Base-by-base conservation (phyloP, 164 flowering plant genomes). In the Magnolia sinica region DNA sequence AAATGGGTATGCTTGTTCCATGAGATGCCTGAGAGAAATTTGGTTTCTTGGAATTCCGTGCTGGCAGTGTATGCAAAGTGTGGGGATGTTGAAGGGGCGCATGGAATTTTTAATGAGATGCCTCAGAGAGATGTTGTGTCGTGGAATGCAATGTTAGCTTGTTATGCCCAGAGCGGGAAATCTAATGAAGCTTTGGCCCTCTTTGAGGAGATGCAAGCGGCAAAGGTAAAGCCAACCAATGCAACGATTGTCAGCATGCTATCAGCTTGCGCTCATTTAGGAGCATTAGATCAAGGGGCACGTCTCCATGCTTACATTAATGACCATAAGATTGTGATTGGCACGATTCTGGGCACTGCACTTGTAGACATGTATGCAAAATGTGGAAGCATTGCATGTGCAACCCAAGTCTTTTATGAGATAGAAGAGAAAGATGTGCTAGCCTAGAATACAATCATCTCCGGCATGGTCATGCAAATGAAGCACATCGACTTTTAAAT, bases 11-110 rank as follows among this genome's bases (percentile, higher is more conserved):
- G 82, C 74, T 52, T 84, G 81, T 84, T 84, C 27, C 78, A 82
- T 68, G 81, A 79, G 74, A 84, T 81, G 79, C 84, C 86, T 50
- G 68, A 61, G 7, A 82, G 73, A 64, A 82, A 79, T 74, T 20
- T 82, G 64, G 73, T 77, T 19, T 84, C 85, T n/a, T 85, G 87
- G 87, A 85, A 85, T 73, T 79, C 87, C 1, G 78, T 85, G 87
- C 67, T 85, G 50, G 76, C 85, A 0, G 85, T 76, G 18, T 81
- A 79, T 74, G 82, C 79, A 10, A 83, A 85, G 64, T 79, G 82
- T 77, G 85, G 85, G 29, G 76, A 79, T 52, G 76, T 81, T 18
- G 80, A 73, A 63, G 78, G 58, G 51, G 85, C 85, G 2, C 22
- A 55, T 19, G 29, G 68, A 31, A 66, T 77, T 45, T 83, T 85